A percentile compares a stretch with the other conserved stretches of the same genome.
phyloP scores from a whole-genome alignment of 768 basidiomycete species.

The Phanerodontia chrysosporium region DNA sequence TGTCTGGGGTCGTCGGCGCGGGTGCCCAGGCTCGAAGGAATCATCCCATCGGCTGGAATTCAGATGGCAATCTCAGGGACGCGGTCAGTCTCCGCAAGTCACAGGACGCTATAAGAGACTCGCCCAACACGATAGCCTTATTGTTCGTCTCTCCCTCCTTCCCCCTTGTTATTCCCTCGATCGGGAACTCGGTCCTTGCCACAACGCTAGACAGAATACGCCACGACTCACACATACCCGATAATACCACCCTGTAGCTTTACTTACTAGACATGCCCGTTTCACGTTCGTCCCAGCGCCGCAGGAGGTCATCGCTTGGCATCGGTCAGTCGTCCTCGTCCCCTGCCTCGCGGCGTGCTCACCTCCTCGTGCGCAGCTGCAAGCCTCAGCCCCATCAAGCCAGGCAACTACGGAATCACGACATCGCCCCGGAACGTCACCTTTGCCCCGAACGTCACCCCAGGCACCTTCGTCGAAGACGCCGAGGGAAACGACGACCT shows the following conservation, averaged over 20 bases:
- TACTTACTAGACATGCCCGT: slow-evolving; percentile 36
- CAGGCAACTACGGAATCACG: slow-evolving; percentile 50
- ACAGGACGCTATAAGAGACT: slow-evolving; percentile 5
- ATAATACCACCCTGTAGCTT: slow-evolving; percentile 14
- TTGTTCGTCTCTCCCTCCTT: slow-evolving; percentile 4
- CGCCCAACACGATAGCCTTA: slow-evolving; percentile 10
- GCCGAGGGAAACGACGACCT: slow-evolving; percentile 30
- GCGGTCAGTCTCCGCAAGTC: slow-evolving; percentile 2
- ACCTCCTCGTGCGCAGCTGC: slow-evolving; percentile 6
- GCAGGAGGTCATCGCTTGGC: slow-evolving; percentile 39
- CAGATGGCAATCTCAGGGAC: slow-evolving; percentile 9
- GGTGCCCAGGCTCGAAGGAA: neutral
- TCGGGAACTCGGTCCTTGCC: slow-evolving; percentile 8
- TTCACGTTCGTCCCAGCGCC: slow-evolving; percentile 30
- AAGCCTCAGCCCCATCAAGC: slow-evolving; percentile 40
- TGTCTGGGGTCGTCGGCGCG: slow-evolving; percentile 3
- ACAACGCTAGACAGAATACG: neutral
- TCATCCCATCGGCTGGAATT: slow-evolving; percentile 11
- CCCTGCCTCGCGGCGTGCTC: neutral
- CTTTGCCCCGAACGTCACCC: slow-evolving; percentile 62
- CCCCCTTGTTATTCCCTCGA: slow-evolving; percentile 14
- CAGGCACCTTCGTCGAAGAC: slow-evolving; percentile 41
- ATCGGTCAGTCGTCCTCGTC: slow-evolving; percentile 21
- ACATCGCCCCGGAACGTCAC: slow-evolving; percentile 43
- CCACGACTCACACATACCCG: slow-evolving; percentile 11